Evolutionary conservation across 2,329 filamentous ascomycete species (phyloP), one percentile per base, ranked within the genome.

Genomic region (Thielaviopsis populi): DNA sequence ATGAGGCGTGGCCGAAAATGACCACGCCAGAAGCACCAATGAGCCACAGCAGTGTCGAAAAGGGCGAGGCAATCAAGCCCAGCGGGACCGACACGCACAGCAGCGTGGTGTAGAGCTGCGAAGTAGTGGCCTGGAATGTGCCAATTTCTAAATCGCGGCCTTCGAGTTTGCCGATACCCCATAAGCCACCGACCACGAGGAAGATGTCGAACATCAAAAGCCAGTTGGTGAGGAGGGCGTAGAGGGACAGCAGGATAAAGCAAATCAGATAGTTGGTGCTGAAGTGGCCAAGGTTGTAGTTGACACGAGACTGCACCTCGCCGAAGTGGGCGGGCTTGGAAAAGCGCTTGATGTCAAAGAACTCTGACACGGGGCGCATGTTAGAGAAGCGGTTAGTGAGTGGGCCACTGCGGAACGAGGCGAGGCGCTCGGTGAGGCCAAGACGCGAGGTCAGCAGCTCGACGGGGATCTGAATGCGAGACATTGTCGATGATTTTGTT

Each of bases 211-310:
- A 96, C 67, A 96, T 84, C 62, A 99, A 82, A 56, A 85, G 76
- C 71, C 84, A 80, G 77, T 96, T 97, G 70, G 89, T 94, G 71
- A 99, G 81, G 71, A 99, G 78, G 71, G 89, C 89, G 80, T 99
- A 99, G 77, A 99, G 87, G 79, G 88, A 89, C 72, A 99, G 86
- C 86, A 99, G 95, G 70, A 88, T 80, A 74, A 97, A 96, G 70
- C 97, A 83, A 68, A 88, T 87, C 69, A 88, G 87, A 82, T 99
- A 99, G 80, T 99, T 99, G 86, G 90, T 96, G 67, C 91, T 95
- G 81, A 95, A 99, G 79, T 97, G 88, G 74, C 88, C 85, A 69
- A 99, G 78, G 76, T 99, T 99, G 85, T 96, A 96, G 80, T 95
- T 95, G 78, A 96, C 86, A 69, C 92, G 85, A 70, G 87, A 91